Base-by-base conservation (phyloP, 1,284 basidiomycete species). In the Baeospora myosura region DNA sequence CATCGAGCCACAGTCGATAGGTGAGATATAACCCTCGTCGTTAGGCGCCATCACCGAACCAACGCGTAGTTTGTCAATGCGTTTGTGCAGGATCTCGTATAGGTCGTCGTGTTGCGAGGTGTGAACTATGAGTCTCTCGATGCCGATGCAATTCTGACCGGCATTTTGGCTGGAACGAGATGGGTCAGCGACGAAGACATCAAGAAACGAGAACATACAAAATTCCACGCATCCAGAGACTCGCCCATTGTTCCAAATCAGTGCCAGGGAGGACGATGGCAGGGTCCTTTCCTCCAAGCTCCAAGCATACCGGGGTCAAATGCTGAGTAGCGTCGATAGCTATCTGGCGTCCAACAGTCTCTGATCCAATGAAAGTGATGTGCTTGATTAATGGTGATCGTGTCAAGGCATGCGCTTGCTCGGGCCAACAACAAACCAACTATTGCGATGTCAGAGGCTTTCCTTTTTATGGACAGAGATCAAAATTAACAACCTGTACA, bases 91-190 rank as follows among this genome's bases (percentile, higher is more conserved):
- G 26, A 78, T 72, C 4, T 68, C 64, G 50, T 85, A 72, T 39
- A 98, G 76, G 4, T 79, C 72, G 23, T 86, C 75, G 51, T 92
- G 84, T 51, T 90, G 81, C 0, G 72, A 70, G 0, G 67, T 59
- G 52, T 91, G 89, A 24, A 98, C 90, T 34, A 98, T 76, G 50
- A 97, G 78, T 0, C 93, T 78, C 61, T 98, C 95, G 45, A 95
- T 88, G 21, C 94, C 93, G 51, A 96, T 95, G 59, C 95, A 98
- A 60, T 98, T 98, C 64, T 98, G 95, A 12, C 95, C 95, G 31
- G 77, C 76, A 47, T 90, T 91, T 70, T 93, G 90, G 68, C 88
- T 90, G 55, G 32, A 35, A 28, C 41, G 14, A 22, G 24, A 28
- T 24, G 22, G 44, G 23, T 38, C 16, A 14, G 24, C 18, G 34